phyloP scores from a whole-genome alignment of 208 protist species.

The Trypanosoma melophagium region DNA sequence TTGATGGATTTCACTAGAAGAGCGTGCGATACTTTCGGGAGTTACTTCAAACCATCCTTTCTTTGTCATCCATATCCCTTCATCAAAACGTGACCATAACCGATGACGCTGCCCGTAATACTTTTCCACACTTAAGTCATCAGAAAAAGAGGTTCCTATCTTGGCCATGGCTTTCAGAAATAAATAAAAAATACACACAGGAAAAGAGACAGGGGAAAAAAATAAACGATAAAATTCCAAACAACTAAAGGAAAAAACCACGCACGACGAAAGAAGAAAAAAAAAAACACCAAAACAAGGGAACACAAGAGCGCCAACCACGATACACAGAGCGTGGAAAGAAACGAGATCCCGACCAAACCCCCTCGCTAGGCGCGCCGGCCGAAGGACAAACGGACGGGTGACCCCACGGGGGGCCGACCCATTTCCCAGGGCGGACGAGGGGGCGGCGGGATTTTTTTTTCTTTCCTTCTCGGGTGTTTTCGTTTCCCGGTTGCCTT shows the following conservation, averaged over 20 bases:
- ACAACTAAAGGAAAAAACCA: neutral
- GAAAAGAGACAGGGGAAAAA: slow-evolving; percentile 12
- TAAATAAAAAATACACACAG: slow-evolving; percentile 2
- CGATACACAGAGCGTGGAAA: no score
- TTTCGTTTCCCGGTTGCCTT: no score
- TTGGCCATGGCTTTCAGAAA: slow-evolving; percentile 22
- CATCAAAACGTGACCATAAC: slow-evolving; percentile 32
- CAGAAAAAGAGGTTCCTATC: slow-evolving; percentile 14
- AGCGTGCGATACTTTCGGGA: slow-evolving; percentile 18
- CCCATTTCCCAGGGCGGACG: no score
- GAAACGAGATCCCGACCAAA: no score
- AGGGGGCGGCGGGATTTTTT: no score
- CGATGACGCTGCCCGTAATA: slow-evolving; percentile 34
- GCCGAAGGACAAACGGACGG: no score
- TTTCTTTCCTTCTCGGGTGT: no score
- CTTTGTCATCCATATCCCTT: slow-evolving; percentile 34
- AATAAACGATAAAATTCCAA: neutral
- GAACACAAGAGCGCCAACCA: neutral
- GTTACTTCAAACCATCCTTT: slow-evolving; percentile 33
- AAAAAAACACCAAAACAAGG: neutral
- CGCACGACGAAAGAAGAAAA: neutral
- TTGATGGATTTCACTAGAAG: slow-evolving; percentile 12
- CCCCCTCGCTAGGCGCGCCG: no score
- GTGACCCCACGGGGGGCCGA: no score
- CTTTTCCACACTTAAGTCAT: slow-evolving; percentile 18